Evolutionary conservation across 495 filamentous ascomycete species (phyloP).

Genomic region (Neurospora tetrasperma): DNA sequence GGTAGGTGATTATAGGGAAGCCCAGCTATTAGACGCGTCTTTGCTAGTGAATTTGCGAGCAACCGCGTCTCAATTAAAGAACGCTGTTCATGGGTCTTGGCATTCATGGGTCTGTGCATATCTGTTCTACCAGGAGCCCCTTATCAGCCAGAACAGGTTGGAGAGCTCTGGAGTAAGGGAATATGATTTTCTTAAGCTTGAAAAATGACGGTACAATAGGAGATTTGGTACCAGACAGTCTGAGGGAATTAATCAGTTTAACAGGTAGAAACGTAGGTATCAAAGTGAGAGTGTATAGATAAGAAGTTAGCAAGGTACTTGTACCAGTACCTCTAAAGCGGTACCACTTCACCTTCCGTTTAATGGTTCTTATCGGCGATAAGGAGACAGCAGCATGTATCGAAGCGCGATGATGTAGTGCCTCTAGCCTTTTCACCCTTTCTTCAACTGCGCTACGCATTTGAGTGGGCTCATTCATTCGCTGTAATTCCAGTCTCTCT

Average conservation of each 20-base stretch:
- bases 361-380: neutral
- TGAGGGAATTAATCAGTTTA: neutral
- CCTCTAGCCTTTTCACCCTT: neutral
- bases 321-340: neutral
- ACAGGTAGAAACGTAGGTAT: neutral
- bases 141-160: neutral
- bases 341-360: neutral
- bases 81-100: neutral
- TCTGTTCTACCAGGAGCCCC: neutral
- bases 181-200: too few relatives aligned
- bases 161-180: neutral
- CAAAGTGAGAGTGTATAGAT: neutral
- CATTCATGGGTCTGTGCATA: neutral
- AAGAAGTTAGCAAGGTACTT: neutral
- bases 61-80: slow-evolving; percentile 5
- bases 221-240: too few relatives aligned
- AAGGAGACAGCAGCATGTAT: neutral
- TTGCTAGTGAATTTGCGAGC: neutral
- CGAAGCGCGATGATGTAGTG: neutral
- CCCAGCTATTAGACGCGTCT: neutral
- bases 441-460: neutral
- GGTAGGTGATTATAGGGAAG: neutral
- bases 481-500: too few relatives aligned
- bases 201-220: too few relatives aligned
- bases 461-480: neutral